Base-by-base conservation (phyloP, 2,329 filamentous ascomycete species). In the Xylariaceae sp. region DNA sequence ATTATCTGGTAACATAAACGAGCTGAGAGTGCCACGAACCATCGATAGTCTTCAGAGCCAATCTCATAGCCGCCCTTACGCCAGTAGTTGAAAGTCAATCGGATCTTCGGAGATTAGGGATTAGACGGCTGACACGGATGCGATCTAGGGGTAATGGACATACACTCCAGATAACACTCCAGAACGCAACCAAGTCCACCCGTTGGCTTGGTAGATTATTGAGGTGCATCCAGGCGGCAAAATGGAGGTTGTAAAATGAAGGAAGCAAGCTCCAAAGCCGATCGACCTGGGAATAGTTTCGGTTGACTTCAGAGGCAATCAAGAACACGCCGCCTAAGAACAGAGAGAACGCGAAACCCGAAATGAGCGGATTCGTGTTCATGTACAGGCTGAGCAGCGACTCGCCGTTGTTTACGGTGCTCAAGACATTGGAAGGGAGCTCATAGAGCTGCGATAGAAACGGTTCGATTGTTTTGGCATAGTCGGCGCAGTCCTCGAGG, bases 211-310 rank as follows among this genome's bases (percentile, higher is more conserved):
- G 80, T 0, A 96, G 67, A 1, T 86, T 87, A 43, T 85, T 81
- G 59, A 92, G 66, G 63, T 88, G 86, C 41, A 91, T 87, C 86
- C 91, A 99, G n/a, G 84, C 65, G 39, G 84, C 81, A 68, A 89
- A 94, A 71, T 99, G 91, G 4, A 84, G 80, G 68, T 94, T 87
- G 72, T 95, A 97, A 49, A 96, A 67, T 6, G 89, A 86, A 1
- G 94, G 94, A 49, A 99, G 74, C 57, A 99, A 78, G 68, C 89
- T 94, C 94, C 94, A 99, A 64, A 87, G 74, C 47, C 94, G 84
- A 71, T 99, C 94, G 42, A 99, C 86, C 73, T 99, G 94, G n/a
- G 91, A 96, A 71, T 91, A 96, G 72, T 99, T 99, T 66, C 81
- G 82, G 73, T 95, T 97, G 74, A 90, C 73, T 71, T 97, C 92